Conservation (phyloP, 2,329 filamentous ascomycete genomes). For the Ophiostoma montium region DNA sequence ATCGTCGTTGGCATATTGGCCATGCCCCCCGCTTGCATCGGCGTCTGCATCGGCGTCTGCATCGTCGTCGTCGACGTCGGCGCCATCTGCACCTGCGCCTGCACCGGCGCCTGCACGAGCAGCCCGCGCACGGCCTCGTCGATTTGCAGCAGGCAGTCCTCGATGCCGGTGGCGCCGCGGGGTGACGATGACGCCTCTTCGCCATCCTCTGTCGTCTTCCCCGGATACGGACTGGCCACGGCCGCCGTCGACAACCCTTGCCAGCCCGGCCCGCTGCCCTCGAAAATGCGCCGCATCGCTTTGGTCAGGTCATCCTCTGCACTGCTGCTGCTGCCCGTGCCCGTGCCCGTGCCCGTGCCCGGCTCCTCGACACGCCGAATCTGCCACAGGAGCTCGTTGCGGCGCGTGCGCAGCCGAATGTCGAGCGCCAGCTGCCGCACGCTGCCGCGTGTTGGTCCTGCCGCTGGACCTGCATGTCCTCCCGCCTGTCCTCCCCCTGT, state of each 20-base stretch:
- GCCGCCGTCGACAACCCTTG: constrained; percentile 33
- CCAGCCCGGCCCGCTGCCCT: constrained; percentile 30
- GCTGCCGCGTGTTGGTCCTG: too few species aligned
- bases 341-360: not conserved
- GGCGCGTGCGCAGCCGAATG: constrained; percentile 34
- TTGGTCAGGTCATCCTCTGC: constrained; percentile 24
- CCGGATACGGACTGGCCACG: constrained; percentile 23
- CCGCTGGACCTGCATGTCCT: not conserved
- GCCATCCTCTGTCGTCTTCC: not conserved
- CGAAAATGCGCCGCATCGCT: constrained; percentile 32
- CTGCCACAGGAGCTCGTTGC: constrained; percentile 37
- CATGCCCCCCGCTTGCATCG: constrained; percentile 4
- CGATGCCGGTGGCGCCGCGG: constrained; percentile 23
- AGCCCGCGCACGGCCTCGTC: constrained; percentile 31
- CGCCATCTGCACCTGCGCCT: constrained; percentile 4
- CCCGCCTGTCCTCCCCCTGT: not conserved
- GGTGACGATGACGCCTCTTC: not conserved
- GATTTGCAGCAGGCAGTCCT: constrained; percentile 30
- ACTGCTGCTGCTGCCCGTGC: constrained; percentile 4
- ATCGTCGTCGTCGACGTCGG: too few species aligned
- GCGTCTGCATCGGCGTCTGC: constrained; percentile 8
- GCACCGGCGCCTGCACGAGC: constrained; percentile 11
- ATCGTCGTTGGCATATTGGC: constrained; percentile 1
- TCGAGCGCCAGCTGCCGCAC: constrained; percentile 33
- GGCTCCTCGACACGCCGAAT: constrained; percentile 24